Evolutionary conservation across 2,329 filamentous ascomycete species (phyloP).

Genomic region (Diatrype stigma): DNA sequence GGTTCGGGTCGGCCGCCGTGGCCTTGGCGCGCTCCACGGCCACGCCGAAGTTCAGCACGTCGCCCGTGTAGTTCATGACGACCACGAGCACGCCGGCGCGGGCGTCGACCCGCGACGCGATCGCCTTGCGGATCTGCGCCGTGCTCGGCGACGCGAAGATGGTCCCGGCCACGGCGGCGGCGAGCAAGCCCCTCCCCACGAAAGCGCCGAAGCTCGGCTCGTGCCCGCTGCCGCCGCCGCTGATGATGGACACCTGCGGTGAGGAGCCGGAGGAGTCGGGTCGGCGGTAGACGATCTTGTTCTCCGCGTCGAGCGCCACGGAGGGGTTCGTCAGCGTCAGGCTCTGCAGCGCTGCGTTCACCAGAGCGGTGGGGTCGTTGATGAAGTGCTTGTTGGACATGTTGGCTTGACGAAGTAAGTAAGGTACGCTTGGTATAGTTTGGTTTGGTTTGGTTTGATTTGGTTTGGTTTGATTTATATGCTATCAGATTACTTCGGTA

Average conservation of each 20-base stretch:
- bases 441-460: too few species aligned
- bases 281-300: constrained; percentile 81
- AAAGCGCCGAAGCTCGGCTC: constrained; percentile 85
- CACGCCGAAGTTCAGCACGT: constrained; percentile 89
- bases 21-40: constrained; percentile 88
- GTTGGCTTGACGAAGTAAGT: too few species aligned
- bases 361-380: constrained; percentile 74
- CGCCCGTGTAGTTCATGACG: constrained; percentile 92
- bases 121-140: constrained; percentile 75
- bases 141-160: constrained; percentile 81
- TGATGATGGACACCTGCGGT: constrained; percentile 73
- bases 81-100: constrained; percentile 78
- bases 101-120: constrained; percentile 67
- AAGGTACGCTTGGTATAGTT: neutral
- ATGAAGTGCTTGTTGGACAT: constrained; percentile 80
- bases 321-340: constrained; percentile 82
- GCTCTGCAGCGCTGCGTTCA: constrained; percentile 70
- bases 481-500: too few species aligned
- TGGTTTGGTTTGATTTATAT: too few species aligned
- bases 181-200: constrained; percentile 76
- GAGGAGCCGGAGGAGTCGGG: constrained; percentile 39
- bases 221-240: constrained; percentile 85
- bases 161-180: constrained; percentile 78
- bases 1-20: too few species aligned
- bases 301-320: constrained; percentile 68